Conservation (phyloP, 805 yeast species). For the Lipomyces kockii region DNA sequence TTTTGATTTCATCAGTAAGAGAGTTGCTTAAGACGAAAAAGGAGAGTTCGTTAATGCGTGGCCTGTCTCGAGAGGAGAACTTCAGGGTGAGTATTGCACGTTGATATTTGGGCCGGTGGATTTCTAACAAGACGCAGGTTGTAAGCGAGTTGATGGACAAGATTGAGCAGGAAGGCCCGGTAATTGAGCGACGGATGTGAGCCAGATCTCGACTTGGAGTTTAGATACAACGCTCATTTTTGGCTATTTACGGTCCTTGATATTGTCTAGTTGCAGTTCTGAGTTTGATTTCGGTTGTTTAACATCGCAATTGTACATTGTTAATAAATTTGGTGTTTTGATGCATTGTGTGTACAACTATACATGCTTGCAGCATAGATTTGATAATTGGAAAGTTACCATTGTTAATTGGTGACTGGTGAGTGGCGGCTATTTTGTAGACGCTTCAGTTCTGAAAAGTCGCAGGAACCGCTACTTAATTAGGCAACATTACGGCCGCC, state of each 20-base stretch:
- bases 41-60: slow-evolving; percentile 34
- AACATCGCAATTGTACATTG: not conserved
- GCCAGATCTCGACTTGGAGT: not conserved
- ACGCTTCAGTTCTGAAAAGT: too few species aligned
- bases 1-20: slow-evolving; percentile 36
- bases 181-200: slow-evolving; percentile 33
- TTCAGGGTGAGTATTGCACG: slow-evolving; percentile 17
- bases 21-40: slow-evolving; percentile 28
- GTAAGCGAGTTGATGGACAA: slow-evolving; percentile 35
- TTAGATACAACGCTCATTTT: not conserved
- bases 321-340: not conserved
- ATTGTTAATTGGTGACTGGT: too few species aligned
- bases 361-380: not conserved
- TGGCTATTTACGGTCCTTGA: not conserved
- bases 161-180: slow-evolving; percentile 34
- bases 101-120: not conserved
- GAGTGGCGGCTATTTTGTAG: too few species aligned
- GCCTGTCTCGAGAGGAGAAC: slow-evolving; percentile 38
- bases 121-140: slow-evolving; percentile 10
- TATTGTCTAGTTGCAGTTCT: not conserved
- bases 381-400: too few species aligned
- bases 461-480: too few species aligned
- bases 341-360: not conserved
- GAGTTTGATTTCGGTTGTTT: not conserved
- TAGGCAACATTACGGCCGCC: too few species aligned